These are phyloP conservation scores for Leishmania martiniquensis DNA, from an alignment of 208 protist genomes.

Conservation along the genomic window DNA sequence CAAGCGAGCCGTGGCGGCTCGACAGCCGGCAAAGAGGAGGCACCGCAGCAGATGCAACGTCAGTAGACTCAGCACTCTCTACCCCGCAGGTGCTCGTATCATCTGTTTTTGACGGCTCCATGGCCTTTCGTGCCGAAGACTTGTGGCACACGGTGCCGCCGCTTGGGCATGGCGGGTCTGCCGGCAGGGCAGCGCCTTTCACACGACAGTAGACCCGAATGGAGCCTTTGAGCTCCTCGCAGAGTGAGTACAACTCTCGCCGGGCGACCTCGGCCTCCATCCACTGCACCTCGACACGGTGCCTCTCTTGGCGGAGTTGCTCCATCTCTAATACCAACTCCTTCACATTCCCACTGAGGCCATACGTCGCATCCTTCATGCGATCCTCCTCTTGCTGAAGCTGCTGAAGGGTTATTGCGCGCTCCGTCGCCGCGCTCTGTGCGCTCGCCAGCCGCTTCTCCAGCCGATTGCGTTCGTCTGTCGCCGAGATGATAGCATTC, in stretches of 20 bases:
- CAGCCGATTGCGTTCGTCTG: conserved; percentile 42
- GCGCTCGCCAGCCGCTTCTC: conserved; percentile 20
- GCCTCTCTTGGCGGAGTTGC: conserved; percentile 31
- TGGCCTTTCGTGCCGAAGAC: background rate
- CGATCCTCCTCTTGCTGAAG: conserved; percentile 48
- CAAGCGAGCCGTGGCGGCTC: conserved; percentile 12
- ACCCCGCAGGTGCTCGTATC: background rate
- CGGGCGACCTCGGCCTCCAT: conserved; percentile 75
- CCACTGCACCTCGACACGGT: conserved; percentile 28
- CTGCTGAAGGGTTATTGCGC: conserved; percentile 20
- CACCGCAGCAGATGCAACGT: background rate
- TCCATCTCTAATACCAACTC: conserved; percentile 72
- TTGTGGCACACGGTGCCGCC: background rate
- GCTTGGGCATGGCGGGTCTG: background rate
- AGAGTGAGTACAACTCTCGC: conserved; percentile 70
- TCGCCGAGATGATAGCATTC: conserved; percentile 66
- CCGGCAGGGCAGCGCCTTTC: conserved; percentile 37
- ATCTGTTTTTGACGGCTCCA: background rate
- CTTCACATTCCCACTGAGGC: conserved; percentile 70
- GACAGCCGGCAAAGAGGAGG: background rate
- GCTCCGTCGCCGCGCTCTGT: conserved; percentile 22
- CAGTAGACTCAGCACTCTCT: background rate
- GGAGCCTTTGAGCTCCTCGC: conserved; percentile 88
- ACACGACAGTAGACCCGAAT: conserved; percentile 93
- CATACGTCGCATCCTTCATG: conserved; percentile 71